Base-by-base conservation (phyloP, 805 yeast species). In the Metschnikowia baotianmanensis region DNA sequence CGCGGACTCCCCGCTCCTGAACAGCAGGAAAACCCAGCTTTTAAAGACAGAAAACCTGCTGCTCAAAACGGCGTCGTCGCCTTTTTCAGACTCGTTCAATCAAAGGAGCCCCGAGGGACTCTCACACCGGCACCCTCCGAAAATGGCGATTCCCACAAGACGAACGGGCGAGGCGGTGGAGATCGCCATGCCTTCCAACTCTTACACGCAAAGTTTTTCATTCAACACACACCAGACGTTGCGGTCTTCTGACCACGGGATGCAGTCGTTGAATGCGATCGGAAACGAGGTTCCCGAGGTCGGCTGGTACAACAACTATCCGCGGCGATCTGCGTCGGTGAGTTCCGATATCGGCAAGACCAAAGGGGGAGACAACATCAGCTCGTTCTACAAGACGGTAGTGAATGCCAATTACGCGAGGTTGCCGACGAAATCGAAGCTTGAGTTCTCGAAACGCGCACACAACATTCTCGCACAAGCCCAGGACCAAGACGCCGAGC, bases 141-240 rank as follows among this genome's bases (percentile, higher is more conserved):
- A 74, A 54, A 77, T 86, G 82, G 85, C 95, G 0, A 86, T 86
- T 36, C 90, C 95, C 1, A 85, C 93, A 0, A 83, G 91, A 0
- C 63, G 89, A 49, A 76, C 78, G 27, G 95, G 95, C 6, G 93
- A 82, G 51, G 77, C 91, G 0, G 77, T 85, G 2, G 93, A 86
- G 54, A 85, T 86, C 20, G 83, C 83, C 2, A 64, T 56, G 34
- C 43, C 67, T 4, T 31, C 40, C 5, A 33, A 36, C 9, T 40
- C 43, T 9, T 40, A 34, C 15, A 40, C 43, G 7, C 43, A 34
- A 24, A 40, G 36, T 19, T 30, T 39, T 13, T 34, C 43, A 2
- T 19, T 40, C 11, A 34, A 40, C 12, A 12, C 38, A 1, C 31
- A 40, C 20, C 44, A 40, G 27, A 35, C 36, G 8, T 30, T 35